Conservation (phyloP, 2,329 filamentous ascomycete species). For the Parascedosporium putredinis region DNA sequence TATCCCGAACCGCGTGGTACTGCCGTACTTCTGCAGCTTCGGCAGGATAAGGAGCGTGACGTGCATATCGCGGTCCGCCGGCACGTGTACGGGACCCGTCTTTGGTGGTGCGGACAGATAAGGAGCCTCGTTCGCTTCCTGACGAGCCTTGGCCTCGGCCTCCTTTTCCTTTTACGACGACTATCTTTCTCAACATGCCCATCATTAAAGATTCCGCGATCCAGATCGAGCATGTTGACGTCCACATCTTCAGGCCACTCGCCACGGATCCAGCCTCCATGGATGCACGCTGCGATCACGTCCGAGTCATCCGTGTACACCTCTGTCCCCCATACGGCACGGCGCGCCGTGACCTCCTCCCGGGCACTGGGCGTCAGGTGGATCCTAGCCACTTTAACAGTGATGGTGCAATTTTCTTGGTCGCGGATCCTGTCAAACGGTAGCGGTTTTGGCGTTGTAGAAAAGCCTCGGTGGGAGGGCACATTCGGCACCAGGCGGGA, state of each 20-base stretch:
- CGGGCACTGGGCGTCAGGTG: slow-evolving; percentile 61
- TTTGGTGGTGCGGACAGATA: slow-evolving; percentile 43
- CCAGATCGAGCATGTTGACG: slow-evolving; percentile 51
- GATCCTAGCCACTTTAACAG: slow-evolving; percentile 72
- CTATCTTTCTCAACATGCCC: slow-evolving; percentile 20
- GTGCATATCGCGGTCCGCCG: slow-evolving; percentile 66
- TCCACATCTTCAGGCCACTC: slow-evolving; percentile 77
- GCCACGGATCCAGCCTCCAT: slow-evolving; percentile 83
- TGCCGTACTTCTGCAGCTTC: slow-evolving; percentile 63
- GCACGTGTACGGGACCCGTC: slow-evolving; percentile 52
- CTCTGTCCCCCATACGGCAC: slow-evolving; percentile 84
- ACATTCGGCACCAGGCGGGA: slow-evolving; percentile 32
- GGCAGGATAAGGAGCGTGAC: slow-evolving; percentile 81
- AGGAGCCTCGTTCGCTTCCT: slow-evolving; percentile 21
- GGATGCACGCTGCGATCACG: slow-evolving; percentile 82
- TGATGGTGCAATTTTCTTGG: slow-evolving; percentile 83
- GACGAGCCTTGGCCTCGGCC: slow-evolving; percentile 24
- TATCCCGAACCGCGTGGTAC: slow-evolving; percentile 68
- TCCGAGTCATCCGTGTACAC: slow-evolving; percentile 96
- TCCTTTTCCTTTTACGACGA: slow-evolving; percentile 18
- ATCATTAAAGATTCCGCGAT: slow-evolving; percentile 20
- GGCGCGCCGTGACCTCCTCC: slow-evolving; percentile 72
- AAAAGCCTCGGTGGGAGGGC: slow-evolving; percentile 31
- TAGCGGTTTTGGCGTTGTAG: slow-evolving; percentile 57
- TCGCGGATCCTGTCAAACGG: slow-evolving; percentile 62